Base-by-base conservation (phyloP, 345 rosid genomes). In the Microcos paniculata region DNA sequence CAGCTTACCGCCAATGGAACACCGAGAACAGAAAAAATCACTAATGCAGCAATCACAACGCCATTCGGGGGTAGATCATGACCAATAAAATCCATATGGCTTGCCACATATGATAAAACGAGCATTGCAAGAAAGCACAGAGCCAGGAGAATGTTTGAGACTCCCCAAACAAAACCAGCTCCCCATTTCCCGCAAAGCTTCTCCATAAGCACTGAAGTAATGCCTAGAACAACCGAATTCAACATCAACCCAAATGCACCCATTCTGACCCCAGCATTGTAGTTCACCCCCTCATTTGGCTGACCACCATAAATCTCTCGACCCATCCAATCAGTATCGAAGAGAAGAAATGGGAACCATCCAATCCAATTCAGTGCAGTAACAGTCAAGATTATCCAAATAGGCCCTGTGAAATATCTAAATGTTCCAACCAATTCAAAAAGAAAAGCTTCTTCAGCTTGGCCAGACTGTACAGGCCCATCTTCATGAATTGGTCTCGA, bases 251-350 rank as follows among this genome's bases (percentile, higher is more conserved):
- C 95, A 62, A 94, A 77, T 14, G 99, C 91, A 35, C 99, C 97
- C 88, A 88, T 90, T 77, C 99, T 89, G 76, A 91, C 98, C 64
- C 99, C 98, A 45, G 72, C n/a, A 79, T 75, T 87, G 66, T 96
- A 96, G 56, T 43, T 77, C 62, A 66, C 73, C 70, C 97, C 98
- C 80, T 79, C 83, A 80, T 92, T 91, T 57, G 98, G 99, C 77
- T 85, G 68, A 45, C 97, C 97, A 38, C 99, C 93, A 55, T 87
- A 96, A 57, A 92, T 89, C 86, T 96, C 97, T 79, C 98, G 83
- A 66, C 99, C 98, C 97, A 93, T 90, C 97, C 97, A 96, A 79
- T 96, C 98, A 75, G 99, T 96, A 83, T 96, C 99, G 38, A 74
- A 74, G 24, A 74, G 62, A 48, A 74, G 77, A 62, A 74, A 35